Evolutionary conservation across 345 rosid species (phyloP).

Genomic region (Corchorus capsularis): DNA sequence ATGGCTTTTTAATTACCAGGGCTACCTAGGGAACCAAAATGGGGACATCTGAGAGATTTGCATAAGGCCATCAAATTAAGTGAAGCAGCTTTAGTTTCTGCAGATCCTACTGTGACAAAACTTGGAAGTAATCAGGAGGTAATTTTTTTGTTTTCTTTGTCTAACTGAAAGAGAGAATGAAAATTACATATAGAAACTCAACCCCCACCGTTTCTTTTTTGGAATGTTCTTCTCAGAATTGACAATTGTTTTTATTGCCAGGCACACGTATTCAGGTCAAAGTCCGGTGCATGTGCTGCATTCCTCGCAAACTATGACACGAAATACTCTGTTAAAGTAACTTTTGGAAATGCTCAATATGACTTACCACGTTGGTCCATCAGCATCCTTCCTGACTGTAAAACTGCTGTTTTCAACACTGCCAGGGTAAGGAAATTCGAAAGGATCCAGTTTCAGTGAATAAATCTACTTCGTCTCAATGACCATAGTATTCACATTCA

Average conservation of each 20-base stretch:
- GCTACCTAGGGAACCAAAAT: conserved; percentile 73
- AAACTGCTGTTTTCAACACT: conserved; percentile 68
- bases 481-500: not conserved
- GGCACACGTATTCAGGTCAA: conserved; percentile 64
- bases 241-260: conserved; percentile 22
- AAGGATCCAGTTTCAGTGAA: not conserved
- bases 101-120: conserved; percentile 49
- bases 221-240: not conserved
- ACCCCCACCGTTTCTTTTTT: not conserved
- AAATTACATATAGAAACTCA: not conserved
- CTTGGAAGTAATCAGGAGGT: conserved; percentile 87
- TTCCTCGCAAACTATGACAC: conserved; percentile 72
- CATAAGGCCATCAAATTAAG: conserved; percentile 81
- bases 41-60: conserved; percentile 87
- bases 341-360: conserved; percentile 47
- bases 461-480: not conserved
- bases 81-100: conserved; percentile 82
- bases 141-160: not conserved
- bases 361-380: conserved; percentile 78
- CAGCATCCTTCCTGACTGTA: conserved; percentile 83
- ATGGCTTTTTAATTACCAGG: conserved; percentile 37
- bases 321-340: conserved; percentile 44
- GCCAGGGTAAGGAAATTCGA: conserved; percentile 50
- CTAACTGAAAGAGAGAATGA: not conserved
- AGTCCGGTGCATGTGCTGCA: conserved; percentile 62